phyloP scores from a whole-genome alignment of 192 early-diverging fungal genomes.

The Borealophlyctis nickersoniae region DNA sequence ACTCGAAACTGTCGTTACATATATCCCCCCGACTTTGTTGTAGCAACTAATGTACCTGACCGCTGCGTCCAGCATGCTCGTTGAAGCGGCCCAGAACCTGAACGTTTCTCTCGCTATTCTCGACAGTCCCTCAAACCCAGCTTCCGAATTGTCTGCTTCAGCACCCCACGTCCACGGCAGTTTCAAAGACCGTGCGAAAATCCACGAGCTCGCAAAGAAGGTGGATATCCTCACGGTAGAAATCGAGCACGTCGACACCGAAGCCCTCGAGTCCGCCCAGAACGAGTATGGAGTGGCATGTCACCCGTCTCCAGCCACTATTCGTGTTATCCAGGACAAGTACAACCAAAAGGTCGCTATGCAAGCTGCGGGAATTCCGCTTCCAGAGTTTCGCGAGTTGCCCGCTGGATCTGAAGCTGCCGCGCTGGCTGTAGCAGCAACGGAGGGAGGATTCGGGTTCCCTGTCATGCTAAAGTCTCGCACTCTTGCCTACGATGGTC shows the following conservation, averaged over 20 bases:
- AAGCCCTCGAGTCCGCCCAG: constrained; percentile 52
- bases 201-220: constrained; percentile 69
- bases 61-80: constrained; percentile 66
- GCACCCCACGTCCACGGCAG: constrained; percentile 71
- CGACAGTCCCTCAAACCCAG: constrained; percentile 72
- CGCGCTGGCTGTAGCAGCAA: constrained; percentile 35
- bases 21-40: background rate
- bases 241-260: constrained; percentile 93
- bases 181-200: constrained; percentile 78
- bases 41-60: background rate
- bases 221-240: constrained; percentile 92
- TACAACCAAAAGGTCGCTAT: constrained; percentile 85
- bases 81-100: constrained; percentile 91
- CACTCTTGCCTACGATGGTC: constrained; percentile 91
- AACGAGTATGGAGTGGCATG: constrained; percentile 47
- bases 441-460: constrained; percentile 67
- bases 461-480: constrained; percentile 96
- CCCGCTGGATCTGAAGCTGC: constrained; percentile 43
- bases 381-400: constrained; percentile 67
- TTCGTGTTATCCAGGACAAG: constrained; percentile 95
- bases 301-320: constrained; percentile 78
- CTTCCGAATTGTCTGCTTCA: constrained; percentile 79
- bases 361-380: constrained; percentile 59
- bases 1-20: background rate
- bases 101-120: constrained; percentile 82